Evolutionary conservation across 164 flowering plant species (phyloP).

Genomic region (Stephania yunnanensis): DNA sequence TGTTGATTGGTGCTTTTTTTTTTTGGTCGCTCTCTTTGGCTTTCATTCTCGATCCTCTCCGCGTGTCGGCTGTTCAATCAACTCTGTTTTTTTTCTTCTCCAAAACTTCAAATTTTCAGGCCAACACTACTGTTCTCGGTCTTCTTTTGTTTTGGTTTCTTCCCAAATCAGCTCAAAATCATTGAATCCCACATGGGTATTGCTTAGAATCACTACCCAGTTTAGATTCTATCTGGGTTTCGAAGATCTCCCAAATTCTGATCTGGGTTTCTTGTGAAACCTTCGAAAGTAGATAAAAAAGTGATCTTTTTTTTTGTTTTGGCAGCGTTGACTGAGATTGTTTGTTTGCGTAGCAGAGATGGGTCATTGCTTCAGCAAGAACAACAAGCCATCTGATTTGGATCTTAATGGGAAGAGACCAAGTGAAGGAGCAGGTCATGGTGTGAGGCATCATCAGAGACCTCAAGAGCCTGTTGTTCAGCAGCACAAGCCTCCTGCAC

Average conservation of each 20-base stretch:
- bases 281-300: neutral
- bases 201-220: neutral
- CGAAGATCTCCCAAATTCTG: neutral
- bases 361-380: conserved; percentile 28
- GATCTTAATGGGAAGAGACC: conserved; percentile 12
- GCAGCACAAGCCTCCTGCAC: conserved; percentile 10
- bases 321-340: neutral
- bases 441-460: neutral
- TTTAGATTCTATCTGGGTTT: neutral
- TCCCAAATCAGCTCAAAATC: neutral
- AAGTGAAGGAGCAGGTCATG: neutral
- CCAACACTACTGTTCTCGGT: neutral
- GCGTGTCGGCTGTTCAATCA: too few species aligned
- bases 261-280: neutral
- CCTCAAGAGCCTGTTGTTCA: conserved; percentile 16
- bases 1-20: neutral
- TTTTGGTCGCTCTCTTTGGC: too few species aligned
- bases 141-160: too few species aligned
- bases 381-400: conserved; percentile 7
- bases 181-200: conserved; percentile 1
- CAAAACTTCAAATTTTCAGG: neutral
- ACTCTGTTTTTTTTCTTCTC: neutral
- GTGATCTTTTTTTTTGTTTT: too few species aligned
- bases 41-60: too few species aligned
- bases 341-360: conserved; percentile 12